Percentiles rank a stretch among this genome's conserved stretches.
phyloP scores from a whole-genome alignment of 371 early-diverging fungal genomes.

The Saksenaea vasiformis region DNA sequence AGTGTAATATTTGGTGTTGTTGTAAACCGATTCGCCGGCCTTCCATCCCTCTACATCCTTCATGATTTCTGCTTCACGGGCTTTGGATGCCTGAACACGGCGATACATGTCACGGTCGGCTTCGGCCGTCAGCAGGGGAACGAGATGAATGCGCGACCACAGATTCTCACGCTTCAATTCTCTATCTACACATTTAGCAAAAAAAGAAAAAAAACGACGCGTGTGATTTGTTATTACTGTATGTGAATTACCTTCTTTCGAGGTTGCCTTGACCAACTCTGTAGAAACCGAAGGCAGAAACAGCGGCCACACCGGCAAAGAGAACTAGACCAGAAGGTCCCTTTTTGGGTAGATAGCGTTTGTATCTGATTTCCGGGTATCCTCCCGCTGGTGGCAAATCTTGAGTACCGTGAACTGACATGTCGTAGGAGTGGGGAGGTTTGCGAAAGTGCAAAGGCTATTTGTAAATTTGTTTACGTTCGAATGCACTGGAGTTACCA shows the following conservation, averaged over 20 bases:
- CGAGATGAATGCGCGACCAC: constrained; percentile 90
- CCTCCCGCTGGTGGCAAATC: constrained; percentile 79
- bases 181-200: constrained; percentile 41
- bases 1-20: constrained; percentile 80
- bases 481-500: no score
- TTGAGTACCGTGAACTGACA: constrained; percentile 45
- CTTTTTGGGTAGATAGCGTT: constrained; percentile 85
- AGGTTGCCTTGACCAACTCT: constrained; percentile 66
- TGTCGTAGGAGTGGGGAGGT: constrained; percentile 26
- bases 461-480: no score
- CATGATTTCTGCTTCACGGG: constrained; percentile 88
- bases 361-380: constrained; percentile 76
- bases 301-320: constrained; percentile 54
- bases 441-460: background rate
- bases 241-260: constrained; percentile 67
- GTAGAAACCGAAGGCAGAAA: constrained; percentile 61
- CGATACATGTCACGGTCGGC: constrained; percentile 91
- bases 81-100: constrained; percentile 73
- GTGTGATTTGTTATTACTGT: background rate
- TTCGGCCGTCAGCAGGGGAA: constrained; percentile 93
- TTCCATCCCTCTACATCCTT: constrained; percentile 84
- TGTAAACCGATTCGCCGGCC: constrained; percentile 80
- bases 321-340: constrained; percentile 80
- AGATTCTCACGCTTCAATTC: constrained; percentile 92
- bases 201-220: constrained; percentile 2